Base-by-base conservation (phyloP, 495 filamentous ascomycete genomes). In the Podospora australis region DNA sequence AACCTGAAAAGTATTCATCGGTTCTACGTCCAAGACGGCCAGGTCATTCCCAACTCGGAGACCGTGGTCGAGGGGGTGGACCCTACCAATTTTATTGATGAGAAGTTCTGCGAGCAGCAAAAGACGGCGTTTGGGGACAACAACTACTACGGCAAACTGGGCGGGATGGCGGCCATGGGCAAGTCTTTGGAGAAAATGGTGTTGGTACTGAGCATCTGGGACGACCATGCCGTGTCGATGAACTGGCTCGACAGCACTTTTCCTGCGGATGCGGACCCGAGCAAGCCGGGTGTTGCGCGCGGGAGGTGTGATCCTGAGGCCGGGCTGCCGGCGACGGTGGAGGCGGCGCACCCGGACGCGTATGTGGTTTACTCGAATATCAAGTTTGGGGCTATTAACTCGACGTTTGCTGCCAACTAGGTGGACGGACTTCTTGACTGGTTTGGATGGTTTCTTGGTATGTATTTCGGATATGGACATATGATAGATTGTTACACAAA, bases 161-260 rank as follows among this genome's bases (percentile, higher is more conserved):
- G 84, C 48, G 82, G 80, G 14, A 53, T 87, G 50, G 53, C 60
- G 7, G 63, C 57, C 8, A 81, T 87, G 75, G 71, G 80, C 29
- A 66, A 70, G 16, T 73, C 68, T 5, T 53, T 86, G 25, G 62
- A 66, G 11, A 79, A 78, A 35, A 84, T 85, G 82, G 83, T 84
- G 28, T 70, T 87, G 16, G 80, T 83, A 43, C 70, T 87, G 66
- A 76, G 70, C 53, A 57, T 87, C 40, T 87, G 84, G 84, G 82
- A 87, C 59, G 84, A 87, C 62, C 72, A 85, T 28, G 58, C 58
- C 38, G 71, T 73, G 53, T 70, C 78, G 56, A 87, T 87, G 84
- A 72, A 80, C 50, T 88, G 84, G 84, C 75, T 88, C 43, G 84
- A 87, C 65, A 77, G 77, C 64, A 68, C 62, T 56, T 85, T 80